phyloP scores from a whole-genome alignment of 805 yeast genomes.

The Candida yuanshanica region DNA sequence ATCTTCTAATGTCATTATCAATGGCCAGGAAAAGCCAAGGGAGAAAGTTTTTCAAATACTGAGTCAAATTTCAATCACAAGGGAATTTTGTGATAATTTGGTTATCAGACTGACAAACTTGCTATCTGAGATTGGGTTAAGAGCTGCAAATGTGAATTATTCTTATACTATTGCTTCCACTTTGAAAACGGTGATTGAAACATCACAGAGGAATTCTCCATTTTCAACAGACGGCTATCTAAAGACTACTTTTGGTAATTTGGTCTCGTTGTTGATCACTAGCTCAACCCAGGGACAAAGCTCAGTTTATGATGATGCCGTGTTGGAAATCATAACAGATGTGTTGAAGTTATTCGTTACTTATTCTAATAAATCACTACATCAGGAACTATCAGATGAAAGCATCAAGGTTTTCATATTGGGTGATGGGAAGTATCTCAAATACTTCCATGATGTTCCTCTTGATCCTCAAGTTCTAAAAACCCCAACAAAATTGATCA shows the following conservation, averaged over 20 bases:
- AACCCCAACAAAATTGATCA: constrained; percentile 30
- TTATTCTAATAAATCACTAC: constrained; percentile 28
- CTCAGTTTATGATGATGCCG: constrained; percentile 8
- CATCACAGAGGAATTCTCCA: constrained; percentile 15
- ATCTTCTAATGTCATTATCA: constrained; percentile 22
- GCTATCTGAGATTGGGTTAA: constrained; percentile 18
- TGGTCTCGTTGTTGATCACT: constrained; percentile 7
- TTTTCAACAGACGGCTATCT: constrained; percentile 19
- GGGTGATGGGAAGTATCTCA: constrained; percentile 13
- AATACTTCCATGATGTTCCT: constrained; percentile 6
- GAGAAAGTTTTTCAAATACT: constrained; percentile 23
- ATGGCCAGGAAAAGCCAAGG: constrained; percentile 21
- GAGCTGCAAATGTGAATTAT: constrained; percentile 10
- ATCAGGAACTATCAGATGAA: constrained; percentile 40
- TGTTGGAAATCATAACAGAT: constrained; percentile 26
- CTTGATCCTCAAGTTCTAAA: constrained; percentile 19
- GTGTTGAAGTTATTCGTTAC: constrained; percentile 29
- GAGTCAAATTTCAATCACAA: constrained; percentile 24
- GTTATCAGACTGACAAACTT: constrained; percentile 32
- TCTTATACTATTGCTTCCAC: constrained; percentile 16
- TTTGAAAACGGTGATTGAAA: constrained; percentile 15
- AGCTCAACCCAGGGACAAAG: background rate
- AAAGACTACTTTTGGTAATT: constrained; percentile 11
- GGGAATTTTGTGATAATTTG: constrained; percentile 32
- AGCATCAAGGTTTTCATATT: constrained; percentile 32